Percentiles rank a stretch among this genome's conserved stretches.
phyloP scores from a whole-genome alignment of 805 yeast species.

The Monosporozyma aquatica region DNA sequence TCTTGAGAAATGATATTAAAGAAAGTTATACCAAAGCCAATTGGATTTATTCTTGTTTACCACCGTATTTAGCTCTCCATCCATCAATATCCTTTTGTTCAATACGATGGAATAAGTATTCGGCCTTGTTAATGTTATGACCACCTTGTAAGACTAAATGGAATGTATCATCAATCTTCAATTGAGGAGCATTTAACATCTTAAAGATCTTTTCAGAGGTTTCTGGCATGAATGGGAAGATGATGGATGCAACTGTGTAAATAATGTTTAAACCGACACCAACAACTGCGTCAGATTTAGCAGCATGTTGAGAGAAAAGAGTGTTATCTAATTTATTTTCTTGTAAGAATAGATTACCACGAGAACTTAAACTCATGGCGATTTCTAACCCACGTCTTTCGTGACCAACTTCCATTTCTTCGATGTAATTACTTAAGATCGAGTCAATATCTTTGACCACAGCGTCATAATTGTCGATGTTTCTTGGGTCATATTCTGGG shows the following conservation, averaged over 20 bases:
- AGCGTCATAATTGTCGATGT: slow-evolving; percentile 40
- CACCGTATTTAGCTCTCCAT: slow-evolving; percentile 85
- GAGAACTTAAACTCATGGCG: slow-evolving; percentile 83
- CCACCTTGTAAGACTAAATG: slow-evolving; percentile 62
- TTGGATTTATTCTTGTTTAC: slow-evolving; percentile 39
- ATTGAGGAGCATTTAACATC: slow-evolving; percentile 74
- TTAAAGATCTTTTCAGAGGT: slow-evolving; percentile 59
- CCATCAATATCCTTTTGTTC: slow-evolving; percentile 80
- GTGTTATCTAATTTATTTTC: slow-evolving; percentile 92
- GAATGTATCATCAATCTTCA: slow-evolving; percentile 70
- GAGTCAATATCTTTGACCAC: slow-evolving; percentile 50
- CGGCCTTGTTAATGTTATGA: slow-evolving; percentile 84
- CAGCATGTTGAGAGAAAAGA: slow-evolving; percentile 65
- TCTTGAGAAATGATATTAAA: background rate
- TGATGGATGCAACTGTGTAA: slow-evolving; percentile 72
- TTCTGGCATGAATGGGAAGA: slow-evolving; percentile 87
- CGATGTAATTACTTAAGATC: slow-evolving; percentile 52
- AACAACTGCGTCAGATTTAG: slow-evolving; percentile 81
- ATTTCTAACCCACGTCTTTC: slow-evolving; percentile 83
- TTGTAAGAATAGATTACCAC: slow-evolving; percentile 93
- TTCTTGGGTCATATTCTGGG: slow-evolving; percentile 49
- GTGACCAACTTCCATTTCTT: slow-evolving; percentile 67
- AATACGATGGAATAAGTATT: slow-evolving; percentile 84
- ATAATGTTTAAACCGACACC: slow-evolving; percentile 85
- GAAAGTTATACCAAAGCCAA: slow-evolving; percentile 2